phyloP scores from a whole-genome alignment of 768 basidiomycete species.

The Leccinellum albellum region DNA sequence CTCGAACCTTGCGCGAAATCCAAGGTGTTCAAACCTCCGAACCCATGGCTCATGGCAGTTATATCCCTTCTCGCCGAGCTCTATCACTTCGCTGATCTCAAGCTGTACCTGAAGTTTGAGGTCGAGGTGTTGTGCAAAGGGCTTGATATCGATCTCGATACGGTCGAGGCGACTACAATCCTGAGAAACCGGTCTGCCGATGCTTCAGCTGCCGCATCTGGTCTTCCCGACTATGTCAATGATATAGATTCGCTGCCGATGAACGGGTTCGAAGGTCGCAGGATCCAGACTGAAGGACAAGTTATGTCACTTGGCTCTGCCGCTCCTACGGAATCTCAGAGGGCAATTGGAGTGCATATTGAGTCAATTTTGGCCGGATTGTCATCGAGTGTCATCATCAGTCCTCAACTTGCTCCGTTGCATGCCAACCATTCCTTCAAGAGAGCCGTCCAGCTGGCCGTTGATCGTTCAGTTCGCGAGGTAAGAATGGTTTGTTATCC shows the following conservation, averaged over 20 bases:
- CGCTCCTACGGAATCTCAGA: slow-evolving; percentile 60
- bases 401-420: slow-evolving; percentile 67
- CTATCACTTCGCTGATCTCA: slow-evolving; percentile 96
- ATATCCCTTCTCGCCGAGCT: slow-evolving; percentile 88
- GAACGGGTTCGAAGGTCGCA: slow-evolving; percentile 58
- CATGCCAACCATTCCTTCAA: slow-evolving; percentile 82
- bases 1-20: slow-evolving; percentile 88
- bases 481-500: slow-evolving; percentile 36
- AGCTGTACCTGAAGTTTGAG: slow-evolving; percentile 96
- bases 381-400: slow-evolving; percentile 72
- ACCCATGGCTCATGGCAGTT: slow-evolving; percentile 98
- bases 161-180: slow-evolving; percentile 78
- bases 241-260: slow-evolving; percentile 81
- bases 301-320: slow-evolving; percentile 59
- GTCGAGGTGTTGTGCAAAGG: slow-evolving; percentile 95
- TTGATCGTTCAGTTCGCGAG: slow-evolving; percentile 94
- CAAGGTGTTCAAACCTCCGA: slow-evolving; percentile 90
- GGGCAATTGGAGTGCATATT: slow-evolving; percentile 70
- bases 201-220: slow-evolving; percentile 44
- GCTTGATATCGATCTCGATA: slow-evolving; percentile 81
- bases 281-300: slow-evolving; percentile 51
- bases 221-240: slow-evolving; percentile 72
- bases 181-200: slow-evolving; percentile 75
- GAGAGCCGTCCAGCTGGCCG: slow-evolving; percentile 83
- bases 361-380: slow-evolving; percentile 75